These are phyloP conservation scores for Funneliformis caledonium DNA, from an alignment of 371 early-diverging fungal species.

Conservation along the genomic window DNA sequence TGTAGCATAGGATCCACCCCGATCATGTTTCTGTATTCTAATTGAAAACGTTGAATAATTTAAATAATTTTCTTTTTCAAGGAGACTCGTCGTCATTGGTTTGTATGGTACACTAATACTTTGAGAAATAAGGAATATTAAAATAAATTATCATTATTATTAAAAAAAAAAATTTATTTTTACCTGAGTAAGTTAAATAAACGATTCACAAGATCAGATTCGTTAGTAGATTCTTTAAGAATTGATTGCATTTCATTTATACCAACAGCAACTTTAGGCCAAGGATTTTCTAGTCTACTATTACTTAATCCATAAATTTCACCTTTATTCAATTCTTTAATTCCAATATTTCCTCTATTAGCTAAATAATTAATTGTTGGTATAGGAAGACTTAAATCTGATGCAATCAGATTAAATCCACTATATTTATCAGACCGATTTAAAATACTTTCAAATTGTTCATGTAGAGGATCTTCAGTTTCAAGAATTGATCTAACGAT, in stretches of 20 bases:
- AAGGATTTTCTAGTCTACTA: constrained; percentile 49
- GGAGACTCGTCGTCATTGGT: not conserved
- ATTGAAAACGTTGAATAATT: constrained; percentile 48
- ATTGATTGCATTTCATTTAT: constrained; percentile 42
- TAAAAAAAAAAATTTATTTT: not conserved
- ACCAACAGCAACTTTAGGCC: constrained; percentile 57
- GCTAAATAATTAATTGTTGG: constrained; percentile 42
- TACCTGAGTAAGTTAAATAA: constrained; percentile 55
- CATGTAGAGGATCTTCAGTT: constrained; percentile 35
- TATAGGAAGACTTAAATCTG: constrained; percentile 43
- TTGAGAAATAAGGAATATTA: not conserved
- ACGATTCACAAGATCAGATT: constrained; percentile 48
- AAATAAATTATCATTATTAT: not conserved
- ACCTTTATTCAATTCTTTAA: constrained; percentile 41
- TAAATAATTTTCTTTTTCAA: not conserved
- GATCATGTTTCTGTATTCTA: constrained; percentile 46
- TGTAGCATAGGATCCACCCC: constrained; percentile 49
- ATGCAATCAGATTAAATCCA: constrained; percentile 57
- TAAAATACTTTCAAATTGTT: constrained; percentile 44
- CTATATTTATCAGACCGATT: constrained; percentile 41
- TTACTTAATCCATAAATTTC: constrained; percentile 57
- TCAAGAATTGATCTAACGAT: constrained; percentile 53
- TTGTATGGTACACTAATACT: not conserved
- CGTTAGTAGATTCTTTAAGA: not conserved
- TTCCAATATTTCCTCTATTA: constrained; percentile 45